Evolutionary conservation across 805 yeast genomes (phyloP).

Genomic region (Myxozyma udenii): DNA sequence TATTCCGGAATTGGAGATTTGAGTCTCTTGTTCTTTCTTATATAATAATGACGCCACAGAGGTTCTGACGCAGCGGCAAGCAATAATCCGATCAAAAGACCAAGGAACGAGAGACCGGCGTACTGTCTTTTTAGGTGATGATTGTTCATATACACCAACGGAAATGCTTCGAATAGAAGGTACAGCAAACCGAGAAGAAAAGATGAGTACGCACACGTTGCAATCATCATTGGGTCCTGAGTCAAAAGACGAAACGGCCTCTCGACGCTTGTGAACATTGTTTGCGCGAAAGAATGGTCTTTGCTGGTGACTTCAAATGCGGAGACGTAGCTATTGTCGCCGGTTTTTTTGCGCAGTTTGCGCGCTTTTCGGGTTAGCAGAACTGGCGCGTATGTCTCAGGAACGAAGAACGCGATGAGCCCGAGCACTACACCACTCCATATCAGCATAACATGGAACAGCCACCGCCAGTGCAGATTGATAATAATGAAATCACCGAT

Average conservation of each 20-base stretch:
- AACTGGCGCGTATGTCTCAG: constrained; percentile 87
- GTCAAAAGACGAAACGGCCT: constrained; percentile 52
- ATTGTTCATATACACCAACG: constrained; percentile 49
- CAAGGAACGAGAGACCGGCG: constrained; percentile 58
- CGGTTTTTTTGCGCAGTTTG: constrained; percentile 49
- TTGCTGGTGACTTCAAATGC: constrained; percentile 46
- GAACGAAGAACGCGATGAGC: constrained; percentile 46
- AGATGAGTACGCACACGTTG: constrained; percentile 55
- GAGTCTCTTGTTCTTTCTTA: constrained; percentile 52
- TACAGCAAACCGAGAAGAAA: constrained; percentile 55
- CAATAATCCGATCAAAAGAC: constrained; percentile 51
- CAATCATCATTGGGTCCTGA: constrained; percentile 53
- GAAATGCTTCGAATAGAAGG: constrained; percentile 57
- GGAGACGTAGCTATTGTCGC: constrained; percentile 42
- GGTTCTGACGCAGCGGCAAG: constrained; percentile 52
- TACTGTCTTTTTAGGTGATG: constrained; percentile 54
- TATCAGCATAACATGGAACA: constrained; percentile 49
- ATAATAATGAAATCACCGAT: constrained; percentile 47
- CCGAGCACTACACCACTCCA: constrained; percentile 17
- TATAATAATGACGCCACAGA: constrained; percentile 55
- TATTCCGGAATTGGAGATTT: constrained; percentile 47
- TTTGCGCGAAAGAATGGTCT: constrained; percentile 43
- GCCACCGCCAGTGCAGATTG: constrained; percentile 54
- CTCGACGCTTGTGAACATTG: constrained; percentile 47
- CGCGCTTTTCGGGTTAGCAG: constrained; percentile 64